A percentile compares a stretch with the other conserved stretches of the same genome.
Conservation (phyloP, 2,329 filamentous ascomycete species). For the Cladophialophora exuberans region DNA sequence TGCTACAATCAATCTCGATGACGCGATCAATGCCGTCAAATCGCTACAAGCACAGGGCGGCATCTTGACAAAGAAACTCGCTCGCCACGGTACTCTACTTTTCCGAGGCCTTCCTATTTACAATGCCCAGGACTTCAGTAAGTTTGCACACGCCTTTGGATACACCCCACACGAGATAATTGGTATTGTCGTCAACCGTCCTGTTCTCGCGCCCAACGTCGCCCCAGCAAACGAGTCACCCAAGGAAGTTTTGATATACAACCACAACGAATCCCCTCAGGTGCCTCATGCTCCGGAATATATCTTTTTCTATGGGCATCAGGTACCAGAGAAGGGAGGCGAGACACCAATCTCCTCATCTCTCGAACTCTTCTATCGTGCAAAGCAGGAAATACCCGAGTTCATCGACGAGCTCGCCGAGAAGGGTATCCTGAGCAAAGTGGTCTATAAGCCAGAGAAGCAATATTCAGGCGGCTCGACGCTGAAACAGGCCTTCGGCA, state of each 20-base stretch:
- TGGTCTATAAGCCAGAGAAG: constrained; percentile 48
- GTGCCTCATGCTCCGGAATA: constrained; percentile 57
- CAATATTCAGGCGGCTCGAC: constrained; percentile 54
- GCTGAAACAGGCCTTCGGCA: constrained; percentile 52
- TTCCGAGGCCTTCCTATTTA: constrained; percentile 53
- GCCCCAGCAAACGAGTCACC: constrained; percentile 55
- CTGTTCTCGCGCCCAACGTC: constrained; percentile 49
- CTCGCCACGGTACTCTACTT: constrained; percentile 51
- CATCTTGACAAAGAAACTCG: constrained; percentile 46
- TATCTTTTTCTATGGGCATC: constrained; percentile 54
- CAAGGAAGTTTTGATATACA: constrained; percentile 54
- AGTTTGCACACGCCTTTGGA: constrained; percentile 55
- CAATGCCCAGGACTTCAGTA: constrained; percentile 51
- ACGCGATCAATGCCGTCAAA: constrained; percentile 43
- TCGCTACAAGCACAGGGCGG: constrained; percentile 41
- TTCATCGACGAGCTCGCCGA: constrained; percentile 48
- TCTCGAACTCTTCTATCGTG: constrained; percentile 51
- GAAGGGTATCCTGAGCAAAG: constrained; percentile 50
- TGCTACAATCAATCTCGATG: constrained; percentile 37
- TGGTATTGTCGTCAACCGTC: constrained; percentile 54
- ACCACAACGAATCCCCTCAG: constrained; percentile 56
- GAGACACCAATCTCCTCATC: constrained; percentile 55
- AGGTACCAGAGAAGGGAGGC: constrained; percentile 40
- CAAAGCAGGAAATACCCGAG: constrained; percentile 52
- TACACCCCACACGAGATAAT: constrained; percentile 55